These are phyloP conservation scores for Maudiozyma humilis DNA, from an alignment of 1,139 yeast species.

Conservation along the genomic window DNA sequence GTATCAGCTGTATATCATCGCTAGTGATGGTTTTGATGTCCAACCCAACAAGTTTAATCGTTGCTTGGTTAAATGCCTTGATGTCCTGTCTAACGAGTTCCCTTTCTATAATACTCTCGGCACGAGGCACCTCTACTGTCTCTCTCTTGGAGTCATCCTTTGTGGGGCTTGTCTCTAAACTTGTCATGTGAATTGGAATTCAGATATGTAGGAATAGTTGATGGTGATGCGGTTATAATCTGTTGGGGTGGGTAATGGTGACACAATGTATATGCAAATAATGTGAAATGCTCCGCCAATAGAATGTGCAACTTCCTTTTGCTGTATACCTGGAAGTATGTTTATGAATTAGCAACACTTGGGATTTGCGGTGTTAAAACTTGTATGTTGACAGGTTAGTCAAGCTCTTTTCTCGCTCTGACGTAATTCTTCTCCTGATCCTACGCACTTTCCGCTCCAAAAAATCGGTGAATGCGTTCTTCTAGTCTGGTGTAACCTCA, in stretches of 20 bases:
- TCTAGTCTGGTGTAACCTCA: no score
- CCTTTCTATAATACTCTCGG: conserved; percentile 10
- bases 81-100: conserved; percentile 18
- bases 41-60: conserved; percentile 26
- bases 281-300: not conserved
- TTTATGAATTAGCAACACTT: not conserved
- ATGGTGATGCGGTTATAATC: not conserved
- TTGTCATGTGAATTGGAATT: not conserved
- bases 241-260: not conserved
- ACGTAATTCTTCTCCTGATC: no score
- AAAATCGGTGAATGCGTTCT: no score
- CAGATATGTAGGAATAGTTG: not conserved
- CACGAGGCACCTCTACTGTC: conserved; percentile 1
- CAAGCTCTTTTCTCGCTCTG: not conserved
- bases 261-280: not conserved
- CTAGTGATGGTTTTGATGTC: conserved; percentile 21
- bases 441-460: no score
- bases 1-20: conserved; percentile 37
- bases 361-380: not conserved
- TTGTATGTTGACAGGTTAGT: not conserved
- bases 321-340: not conserved
- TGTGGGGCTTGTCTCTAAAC: not conserved
- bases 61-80: conserved; percentile 14
- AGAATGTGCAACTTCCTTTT: not conserved
- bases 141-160: not conserved